These are phyloP conservation scores for Cyclotella cryptica DNA, from an alignment of 108 stramenopile species.

Conservation along the genomic window DNA sequence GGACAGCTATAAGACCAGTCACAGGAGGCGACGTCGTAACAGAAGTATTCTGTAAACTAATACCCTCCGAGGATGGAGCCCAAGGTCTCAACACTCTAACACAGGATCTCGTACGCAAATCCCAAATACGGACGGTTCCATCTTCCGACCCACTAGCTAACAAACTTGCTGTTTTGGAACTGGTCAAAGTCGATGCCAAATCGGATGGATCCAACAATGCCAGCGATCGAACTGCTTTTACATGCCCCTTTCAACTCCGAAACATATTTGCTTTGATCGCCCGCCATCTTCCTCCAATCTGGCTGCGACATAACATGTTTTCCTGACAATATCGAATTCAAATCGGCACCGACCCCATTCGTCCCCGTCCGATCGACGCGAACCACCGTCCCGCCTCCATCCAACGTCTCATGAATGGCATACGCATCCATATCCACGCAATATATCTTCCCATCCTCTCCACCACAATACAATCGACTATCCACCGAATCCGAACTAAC, in stretches of 20 bases:
- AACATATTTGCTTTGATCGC: constrained; percentile 34
- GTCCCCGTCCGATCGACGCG: constrained; percentile 12
- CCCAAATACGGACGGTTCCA: constrained; percentile 86
- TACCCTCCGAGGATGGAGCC: constrained; percentile 50
- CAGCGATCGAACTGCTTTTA: constrained; percentile 66
- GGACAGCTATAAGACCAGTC: constrained; percentile 61
- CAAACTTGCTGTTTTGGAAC: constrained; percentile 5
- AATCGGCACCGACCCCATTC: constrained; percentile 9
- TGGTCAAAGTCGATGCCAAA: constrained; percentile 11
- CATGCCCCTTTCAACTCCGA: constrained; percentile 76
- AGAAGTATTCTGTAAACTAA: constrained; percentile 15
- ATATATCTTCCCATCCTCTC: constrained; percentile 73
- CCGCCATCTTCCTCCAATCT: background rate
- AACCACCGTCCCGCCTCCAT: constrained; percentile 37
- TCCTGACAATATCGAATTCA: constrained; percentile 30
- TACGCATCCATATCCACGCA: constrained; percentile 73
- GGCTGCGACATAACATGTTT: constrained; percentile 16
- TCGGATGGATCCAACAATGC: constrained; percentile 61
- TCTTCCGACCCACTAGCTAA: constrained; percentile 76
- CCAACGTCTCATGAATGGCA: constrained; percentile 57
- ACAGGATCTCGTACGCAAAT: constrained; percentile 71
- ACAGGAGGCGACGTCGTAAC: constrained; percentile 58
- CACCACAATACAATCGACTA: constrained; percentile 72
- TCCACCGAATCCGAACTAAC: constrained; percentile 44
- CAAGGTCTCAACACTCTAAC: constrained; percentile 73